A percentile compares a stretch with the other conserved stretches of the same genome.
Evolutionary conservation across 345 rosid genomes (phyloP).

Genomic region (Brassica incana): DNA sequence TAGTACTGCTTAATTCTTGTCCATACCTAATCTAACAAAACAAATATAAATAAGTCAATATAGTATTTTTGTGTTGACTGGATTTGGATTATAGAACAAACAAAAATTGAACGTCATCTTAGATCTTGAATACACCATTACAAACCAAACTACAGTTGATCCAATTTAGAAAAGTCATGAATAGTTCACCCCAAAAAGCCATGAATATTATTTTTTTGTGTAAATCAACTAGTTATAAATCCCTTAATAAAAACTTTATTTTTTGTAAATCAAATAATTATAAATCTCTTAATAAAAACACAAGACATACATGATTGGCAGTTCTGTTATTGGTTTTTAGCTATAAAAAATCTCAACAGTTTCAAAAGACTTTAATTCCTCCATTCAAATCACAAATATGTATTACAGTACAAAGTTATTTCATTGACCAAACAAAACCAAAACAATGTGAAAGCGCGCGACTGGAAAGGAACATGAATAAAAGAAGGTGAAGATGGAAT

Average conservation of each 20-base stretch:
- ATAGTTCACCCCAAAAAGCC: neutral
- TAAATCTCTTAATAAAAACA: neutral
- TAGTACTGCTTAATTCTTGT: neutral
- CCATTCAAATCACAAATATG: neutral
- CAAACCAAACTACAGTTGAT: neutral
- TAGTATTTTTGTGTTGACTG: neutral
- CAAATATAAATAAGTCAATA: constrained; percentile 7
- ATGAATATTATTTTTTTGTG: neutral
- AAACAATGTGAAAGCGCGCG: constrained; percentile 18
- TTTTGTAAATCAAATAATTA: neutral
- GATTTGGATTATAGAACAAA: constrained; percentile 20
- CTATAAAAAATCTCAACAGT: neutral
- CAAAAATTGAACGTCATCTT: neutral
- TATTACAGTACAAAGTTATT: neutral
- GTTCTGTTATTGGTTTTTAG: neutral
- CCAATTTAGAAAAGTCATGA: constrained; percentile 1
- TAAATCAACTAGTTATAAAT: too few species aligned
- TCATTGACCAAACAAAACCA: neutral
- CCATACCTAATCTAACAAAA: neutral
- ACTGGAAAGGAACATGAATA: constrained; percentile 8
- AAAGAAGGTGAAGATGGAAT: neutral
- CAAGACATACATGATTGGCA: neutral
- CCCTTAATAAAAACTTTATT: too few species aligned
- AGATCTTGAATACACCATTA: neutral
- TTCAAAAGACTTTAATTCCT: neutral